Evolutionary conservation across 345 rosid genomes (phyloP), one percentile per base, ranked within the genome.

Genomic region (Sonneratia caseolaris): DNA sequence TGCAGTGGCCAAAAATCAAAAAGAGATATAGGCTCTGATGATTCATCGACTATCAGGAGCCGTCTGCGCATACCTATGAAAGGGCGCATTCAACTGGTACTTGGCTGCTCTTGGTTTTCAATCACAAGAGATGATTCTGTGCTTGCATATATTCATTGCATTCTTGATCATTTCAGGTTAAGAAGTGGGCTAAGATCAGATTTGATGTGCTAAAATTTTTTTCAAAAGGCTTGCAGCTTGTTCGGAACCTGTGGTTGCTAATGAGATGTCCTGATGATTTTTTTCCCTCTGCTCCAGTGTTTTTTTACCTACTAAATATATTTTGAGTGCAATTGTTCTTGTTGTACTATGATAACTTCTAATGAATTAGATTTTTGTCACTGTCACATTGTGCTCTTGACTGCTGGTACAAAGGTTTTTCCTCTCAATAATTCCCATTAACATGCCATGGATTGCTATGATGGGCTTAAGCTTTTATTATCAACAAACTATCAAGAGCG

Each of bases 1-100:
- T 76, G 72, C 79, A 79, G 78, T 78, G 75, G 86, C 74, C 90
- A 82, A 75, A 91, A 84, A 69, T 68, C 83, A 75, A 89, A 77
- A 77, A 81, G 72, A 73, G 85, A 77, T 75, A 76, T 66, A 64
- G 74, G 77, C n/a, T 83, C 76, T 79, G 85, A 85, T 76, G 98
- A 89, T 78, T 73, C 76, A 66, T 97, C 87, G 78, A 75, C 82
- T 77, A 77, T 86, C 48, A 85, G 83, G 84, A 91, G 88, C 77
- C 81, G 90, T 38, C 69, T 88, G 36, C 87, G 91, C 69, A 81
- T 91, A 61, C 97, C 97, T 53, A 85, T 91, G 89, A 94, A 94
- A 88, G 98, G 98, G 72, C 91, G 97, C 70, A 84, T 94, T 73
- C 96, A 94, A 78, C 82, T 91, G 93, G 97, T 94, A 87, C 64